Evolutionary conservation across 2,329 filamentous ascomycete species (phyloP).

Genomic region (Sporothrix dimorphospora): DNA sequence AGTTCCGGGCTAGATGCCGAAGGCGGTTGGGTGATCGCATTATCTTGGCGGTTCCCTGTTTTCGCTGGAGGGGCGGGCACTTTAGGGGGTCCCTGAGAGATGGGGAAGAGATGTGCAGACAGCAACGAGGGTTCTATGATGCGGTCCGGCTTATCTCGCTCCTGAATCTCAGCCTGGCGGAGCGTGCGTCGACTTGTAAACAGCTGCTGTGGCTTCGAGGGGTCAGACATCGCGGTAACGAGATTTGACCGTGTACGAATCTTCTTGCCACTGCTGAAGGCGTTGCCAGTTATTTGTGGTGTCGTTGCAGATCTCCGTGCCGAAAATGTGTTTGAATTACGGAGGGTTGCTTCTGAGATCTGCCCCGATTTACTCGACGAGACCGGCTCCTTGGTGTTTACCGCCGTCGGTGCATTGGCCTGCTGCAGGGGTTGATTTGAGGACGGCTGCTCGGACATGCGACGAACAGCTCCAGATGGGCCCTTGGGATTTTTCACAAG

Average conservation of each 20-base stretch:
- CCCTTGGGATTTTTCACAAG: background rate
- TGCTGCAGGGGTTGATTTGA: background rate
- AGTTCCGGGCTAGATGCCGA: background rate
- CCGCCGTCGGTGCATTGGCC: background rate
- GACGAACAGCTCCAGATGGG: background rate
- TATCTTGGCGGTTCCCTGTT: background rate
- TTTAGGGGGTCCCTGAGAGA: conserved; percentile 37
- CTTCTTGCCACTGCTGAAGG: conserved; percentile 51
- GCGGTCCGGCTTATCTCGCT: conserved; percentile 50
- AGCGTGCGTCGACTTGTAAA: conserved; percentile 45
- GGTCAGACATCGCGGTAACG: conserved; percentile 46
- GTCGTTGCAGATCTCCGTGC: conserved; percentile 14
- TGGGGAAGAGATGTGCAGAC: conserved; percentile 37
- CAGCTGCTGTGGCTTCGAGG: conserved; percentile 46
- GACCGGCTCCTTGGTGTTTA: background rate
- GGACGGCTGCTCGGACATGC: background rate
- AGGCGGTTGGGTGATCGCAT: no score
- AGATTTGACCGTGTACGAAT: conserved; percentile 45
- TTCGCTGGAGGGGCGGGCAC: conserved; percentile 6
- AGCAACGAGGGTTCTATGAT: conserved; percentile 43
- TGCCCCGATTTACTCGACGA: background rate
- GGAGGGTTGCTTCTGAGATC: background rate
- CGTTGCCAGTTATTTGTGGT: conserved; percentile 44
- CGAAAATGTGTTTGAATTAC: background rate
- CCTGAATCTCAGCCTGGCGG: conserved; percentile 48